Evolutionary conservation across 2,329 filamentous ascomycete genomes (phyloP).

Genomic region (Ilyonectria mors-panacis): DNA sequence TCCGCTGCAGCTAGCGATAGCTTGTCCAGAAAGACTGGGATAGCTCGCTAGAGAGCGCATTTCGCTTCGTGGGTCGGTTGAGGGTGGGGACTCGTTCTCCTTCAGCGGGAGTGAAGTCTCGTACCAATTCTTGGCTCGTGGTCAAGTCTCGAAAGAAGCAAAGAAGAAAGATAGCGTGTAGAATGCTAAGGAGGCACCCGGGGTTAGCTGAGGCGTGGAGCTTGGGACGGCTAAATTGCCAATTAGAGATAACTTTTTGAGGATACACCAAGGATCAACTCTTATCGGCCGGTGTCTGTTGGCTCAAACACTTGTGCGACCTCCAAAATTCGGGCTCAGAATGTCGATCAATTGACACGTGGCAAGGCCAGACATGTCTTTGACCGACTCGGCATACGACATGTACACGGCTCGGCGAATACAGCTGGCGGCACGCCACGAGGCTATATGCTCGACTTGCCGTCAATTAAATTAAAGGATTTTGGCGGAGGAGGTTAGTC

Average conservation of each 20-base stretch:
- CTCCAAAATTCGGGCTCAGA: conserved; percentile 6
- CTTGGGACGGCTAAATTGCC: not conserved
- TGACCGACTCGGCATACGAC: conserved; percentile 14
- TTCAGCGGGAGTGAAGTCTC: conserved; percentile 47
- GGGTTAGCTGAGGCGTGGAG: not conserved
- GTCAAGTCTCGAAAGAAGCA: conserved; percentile 1
- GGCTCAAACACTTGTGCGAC: conserved; percentile 22
- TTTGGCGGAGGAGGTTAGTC: conserved; percentile 24
- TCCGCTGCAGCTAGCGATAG: no score
- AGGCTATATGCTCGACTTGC: conserved; percentile 9
- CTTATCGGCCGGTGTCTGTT: conserved; percentile 17
- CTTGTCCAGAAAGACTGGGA: conserved; percentile 57
- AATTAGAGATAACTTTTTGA: not conserved
- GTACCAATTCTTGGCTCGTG: conserved; percentile 42
- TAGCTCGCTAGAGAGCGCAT: conserved; percentile 69
- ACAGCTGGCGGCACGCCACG: conserved; percentile 8
- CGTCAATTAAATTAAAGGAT: conserved; percentile 7
- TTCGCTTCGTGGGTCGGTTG: conserved; percentile 70
- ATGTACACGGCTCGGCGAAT: not conserved
- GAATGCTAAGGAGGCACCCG: not conserved
- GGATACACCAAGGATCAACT: not conserved
- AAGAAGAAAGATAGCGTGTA: not conserved
- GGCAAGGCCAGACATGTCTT: conserved; percentile 11
- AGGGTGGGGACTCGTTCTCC: conserved; percentile 64
- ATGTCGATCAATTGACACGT: conserved; percentile 27